A percentile compares a stretch with the other conserved stretches of the same genome.
These are phyloP conservation scores for Mycena galericulata DNA, from an alignment of 768 basidiomycete genomes.

Conservation along the genomic window DNA sequence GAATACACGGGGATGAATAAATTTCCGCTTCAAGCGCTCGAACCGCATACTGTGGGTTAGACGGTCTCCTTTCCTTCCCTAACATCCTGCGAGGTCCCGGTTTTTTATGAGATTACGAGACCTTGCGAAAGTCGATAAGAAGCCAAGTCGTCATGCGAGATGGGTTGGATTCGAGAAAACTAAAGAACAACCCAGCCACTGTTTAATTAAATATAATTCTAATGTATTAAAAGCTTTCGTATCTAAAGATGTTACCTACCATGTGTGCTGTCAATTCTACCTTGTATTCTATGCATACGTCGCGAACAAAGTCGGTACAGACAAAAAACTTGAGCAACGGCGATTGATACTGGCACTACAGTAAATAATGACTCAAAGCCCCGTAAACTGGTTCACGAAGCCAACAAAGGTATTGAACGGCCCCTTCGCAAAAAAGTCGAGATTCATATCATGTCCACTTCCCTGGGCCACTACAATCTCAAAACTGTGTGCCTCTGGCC, in stretches of 20 bases:
- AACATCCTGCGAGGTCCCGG: too few species aligned
- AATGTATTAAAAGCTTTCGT: not conserved
- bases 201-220: not conserved
- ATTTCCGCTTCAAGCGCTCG: too few species aligned
- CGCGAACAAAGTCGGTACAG: not conserved
- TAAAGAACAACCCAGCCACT: not conserved
- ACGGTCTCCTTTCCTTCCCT: too few species aligned
- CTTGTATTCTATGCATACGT: too few species aligned
- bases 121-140: too few species aligned
- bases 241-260: too few species aligned
- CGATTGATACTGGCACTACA: conserved; percentile 10
- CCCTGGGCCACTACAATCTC: conserved; percentile 7
- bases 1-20: too few species aligned
- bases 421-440: conserved; percentile 16
- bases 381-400: conserved; percentile 8
- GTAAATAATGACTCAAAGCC: conserved; percentile 5
- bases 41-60: too few species aligned
- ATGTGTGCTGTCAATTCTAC: too few species aligned
- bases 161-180: not conserved
- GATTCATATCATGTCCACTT: conserved; percentile 17
- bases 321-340: conserved; percentile 2
- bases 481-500: conserved; percentile 11
- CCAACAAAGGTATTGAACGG: conserved; percentile 5
- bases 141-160: too few species aligned
- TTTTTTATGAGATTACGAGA: too few species aligned